These are phyloP conservation scores for Syzygium aqueum DNA, from an alignment of 345 rosid genomes.

Conservation along the genomic window DNA sequence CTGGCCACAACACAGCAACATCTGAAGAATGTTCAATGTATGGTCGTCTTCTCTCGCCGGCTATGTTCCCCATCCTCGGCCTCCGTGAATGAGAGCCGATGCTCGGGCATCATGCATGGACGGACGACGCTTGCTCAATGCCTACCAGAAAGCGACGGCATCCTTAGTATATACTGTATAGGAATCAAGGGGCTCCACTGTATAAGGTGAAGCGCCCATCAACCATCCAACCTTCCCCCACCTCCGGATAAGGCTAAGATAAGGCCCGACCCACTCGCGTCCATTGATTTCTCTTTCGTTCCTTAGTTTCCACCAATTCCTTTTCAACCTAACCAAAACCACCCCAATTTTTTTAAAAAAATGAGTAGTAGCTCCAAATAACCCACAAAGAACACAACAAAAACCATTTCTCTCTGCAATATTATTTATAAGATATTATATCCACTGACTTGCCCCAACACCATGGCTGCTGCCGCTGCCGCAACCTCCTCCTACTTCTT, in stretches of 20 bases:
- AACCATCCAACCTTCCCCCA: conserved; percentile 16
- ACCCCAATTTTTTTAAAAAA: no score
- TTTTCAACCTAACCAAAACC: background rate
- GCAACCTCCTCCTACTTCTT: conserved; percentile 50
- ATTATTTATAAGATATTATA: background rate
- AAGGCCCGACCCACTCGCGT: conserved; percentile 19
- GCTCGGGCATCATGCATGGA: no score
- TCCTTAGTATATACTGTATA: background rate
- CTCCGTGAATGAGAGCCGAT: no score
- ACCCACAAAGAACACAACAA: background rate
- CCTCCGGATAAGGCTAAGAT: conserved; percentile 35
- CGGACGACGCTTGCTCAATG: background rate
- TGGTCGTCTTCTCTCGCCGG: background rate
- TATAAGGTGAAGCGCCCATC: conserved; percentile 15
- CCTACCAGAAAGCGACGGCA: background rate
- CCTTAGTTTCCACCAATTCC: background rate
- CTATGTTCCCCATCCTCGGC: no score
- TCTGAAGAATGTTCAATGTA: background rate
- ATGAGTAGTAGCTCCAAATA: no score
- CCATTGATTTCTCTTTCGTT: background rate
- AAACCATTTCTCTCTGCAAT: background rate
- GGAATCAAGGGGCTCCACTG: conserved; percentile 9
- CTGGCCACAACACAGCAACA: background rate
- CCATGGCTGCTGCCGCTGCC: conserved; percentile 21
- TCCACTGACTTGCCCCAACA: background rate